Conservation (phyloP, 2,329 filamentous ascomycete genomes). For the Xylaria polymorpha region DNA sequence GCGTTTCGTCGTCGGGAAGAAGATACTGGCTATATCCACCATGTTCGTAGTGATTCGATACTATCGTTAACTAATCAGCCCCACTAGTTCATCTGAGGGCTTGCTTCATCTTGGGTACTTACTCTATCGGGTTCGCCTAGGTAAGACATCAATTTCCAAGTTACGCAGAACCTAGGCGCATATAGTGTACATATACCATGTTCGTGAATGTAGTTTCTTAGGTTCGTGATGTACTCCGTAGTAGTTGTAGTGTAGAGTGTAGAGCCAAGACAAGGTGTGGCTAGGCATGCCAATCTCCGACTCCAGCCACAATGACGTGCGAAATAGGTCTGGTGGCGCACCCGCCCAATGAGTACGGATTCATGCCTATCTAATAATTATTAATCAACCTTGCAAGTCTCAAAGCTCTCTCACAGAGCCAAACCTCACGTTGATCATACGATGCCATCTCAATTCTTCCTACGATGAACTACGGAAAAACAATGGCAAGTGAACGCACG, state of each 20-base stretch:
- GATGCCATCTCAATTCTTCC: slow-evolving; percentile 12
- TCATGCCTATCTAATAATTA: neutral
- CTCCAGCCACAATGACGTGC: slow-evolving; percentile 37
- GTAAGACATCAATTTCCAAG: too few species aligned
- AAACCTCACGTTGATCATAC: neutral
- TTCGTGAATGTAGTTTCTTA: too few species aligned
- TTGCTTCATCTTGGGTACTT: too few species aligned
- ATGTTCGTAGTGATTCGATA: too few species aligned
- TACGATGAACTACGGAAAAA: slow-evolving; percentile 41
- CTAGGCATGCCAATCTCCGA: neutral
- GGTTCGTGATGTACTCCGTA: neutral
- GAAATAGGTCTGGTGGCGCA: slow-evolving; percentile 23
- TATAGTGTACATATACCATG: too few species aligned
- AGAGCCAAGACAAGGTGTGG: too few species aligned
- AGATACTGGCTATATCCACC: too few species aligned
- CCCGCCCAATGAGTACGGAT: neutral
- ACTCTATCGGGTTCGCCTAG: too few species aligned
- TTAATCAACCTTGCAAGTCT: neutral
- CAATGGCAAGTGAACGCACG: slow-evolving; percentile 67
- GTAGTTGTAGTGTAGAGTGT: neutral
- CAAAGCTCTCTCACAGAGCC: neutral
- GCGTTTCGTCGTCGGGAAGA: too few species aligned
- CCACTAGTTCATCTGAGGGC: too few species aligned
- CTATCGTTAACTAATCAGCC: too few species aligned
- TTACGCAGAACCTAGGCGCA: neutral